Evolutionary conservation across 78 protist genomes (phyloP), one percentile per base, ranked within the genome.

Genomic region (Anaeramoeba flamelloides): DNA sequence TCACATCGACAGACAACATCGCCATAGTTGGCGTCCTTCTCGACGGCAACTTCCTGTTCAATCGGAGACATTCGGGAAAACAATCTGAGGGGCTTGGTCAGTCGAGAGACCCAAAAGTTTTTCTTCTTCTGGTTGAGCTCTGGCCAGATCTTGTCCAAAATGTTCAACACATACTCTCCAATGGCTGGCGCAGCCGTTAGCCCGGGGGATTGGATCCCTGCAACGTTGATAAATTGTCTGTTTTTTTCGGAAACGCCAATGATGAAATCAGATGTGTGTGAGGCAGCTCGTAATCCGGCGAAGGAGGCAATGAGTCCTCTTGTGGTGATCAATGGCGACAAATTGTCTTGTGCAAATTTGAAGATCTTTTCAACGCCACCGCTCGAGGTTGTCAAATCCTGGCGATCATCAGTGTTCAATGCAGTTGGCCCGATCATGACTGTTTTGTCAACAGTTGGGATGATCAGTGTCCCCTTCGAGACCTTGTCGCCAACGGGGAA

Each of bases 141-240:
- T n/a, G 74, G 74, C 74, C 74, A 64, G 38, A 30, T 30, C 30
- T 30, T 30, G 74, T 64, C 74, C n/a, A 64, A 30, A 30, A 64
- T 30, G 74, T 30, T 30, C 30, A 64, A n/a, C 38, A 64, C 74
- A 30, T 30, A n/a, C 74, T 64, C 74, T n/a, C 38, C 74, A 64
- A 64, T 64, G 74, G 74, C 74, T n/a, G 74, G 74, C 30, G 38
- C 30, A 30, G 74, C 74, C 30, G 74, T 64, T 30, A 64, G 74
- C 38, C 74, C 74, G 30, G 74, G 74, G 74, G 74, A 64, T 30
- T 64, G 74, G 74, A 64, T 64, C 38, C 74, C 74, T n/a, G 74
- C 74, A 30, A 30, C 74, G 38, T n/a, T 30, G 38, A 64, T 30
- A 64, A 30, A 30, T n/a, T 30, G 30, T 30, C 74, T 30, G 74